A percentile compares a stretch with the other conserved stretches of the same genome.
phyloP scores from a whole-genome alignment of 345 rosid genomes.

The Cardamine chenopodiifolia region DNA sequence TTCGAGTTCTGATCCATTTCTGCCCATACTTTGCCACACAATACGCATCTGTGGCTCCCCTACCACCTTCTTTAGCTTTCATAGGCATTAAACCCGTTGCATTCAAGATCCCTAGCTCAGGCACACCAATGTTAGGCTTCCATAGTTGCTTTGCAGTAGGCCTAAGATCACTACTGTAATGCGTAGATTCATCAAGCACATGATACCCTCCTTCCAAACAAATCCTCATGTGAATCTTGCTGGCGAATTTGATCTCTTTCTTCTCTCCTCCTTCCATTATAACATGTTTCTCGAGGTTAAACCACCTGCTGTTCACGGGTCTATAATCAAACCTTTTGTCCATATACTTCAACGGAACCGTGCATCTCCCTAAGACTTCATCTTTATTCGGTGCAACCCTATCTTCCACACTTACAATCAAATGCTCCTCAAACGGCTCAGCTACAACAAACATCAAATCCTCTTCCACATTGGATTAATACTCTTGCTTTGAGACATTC shows the following conservation, averaged over 20 bases:
- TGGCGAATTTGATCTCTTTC: constrained; percentile 76
- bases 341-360: constrained; percentile 53
- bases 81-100: constrained; percentile 81
- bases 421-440: constrained; percentile 84
- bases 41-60: constrained; percentile 83
- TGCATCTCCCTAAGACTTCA: constrained; percentile 66
- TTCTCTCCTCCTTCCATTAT: constrained; percentile 66
- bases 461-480: constrained; percentile 93
- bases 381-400: constrained; percentile 72
- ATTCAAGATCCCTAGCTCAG: constrained; percentile 51
- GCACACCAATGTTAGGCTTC: constrained; percentile 70
- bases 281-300: constrained; percentile 76
- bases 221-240: constrained; percentile 81
- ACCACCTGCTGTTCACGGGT: constrained; percentile 71
- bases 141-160: constrained; percentile 91
- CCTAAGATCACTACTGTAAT: constrained; percentile 85
- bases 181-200: constrained; percentile 93
- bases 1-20: constrained; percentile 93
- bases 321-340: constrained; percentile 75
- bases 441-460: constrained; percentile 91
- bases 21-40: constrained; percentile 97
- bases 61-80: constrained; percentile 77
- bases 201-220: constrained; percentile 95
- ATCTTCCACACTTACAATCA: constrained; percentile 75
- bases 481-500: constrained; percentile 60